Conservation (phyloP, 2,329 filamentous ascomycete genomes). For the Pseudogymnoascus sp. region DNA sequence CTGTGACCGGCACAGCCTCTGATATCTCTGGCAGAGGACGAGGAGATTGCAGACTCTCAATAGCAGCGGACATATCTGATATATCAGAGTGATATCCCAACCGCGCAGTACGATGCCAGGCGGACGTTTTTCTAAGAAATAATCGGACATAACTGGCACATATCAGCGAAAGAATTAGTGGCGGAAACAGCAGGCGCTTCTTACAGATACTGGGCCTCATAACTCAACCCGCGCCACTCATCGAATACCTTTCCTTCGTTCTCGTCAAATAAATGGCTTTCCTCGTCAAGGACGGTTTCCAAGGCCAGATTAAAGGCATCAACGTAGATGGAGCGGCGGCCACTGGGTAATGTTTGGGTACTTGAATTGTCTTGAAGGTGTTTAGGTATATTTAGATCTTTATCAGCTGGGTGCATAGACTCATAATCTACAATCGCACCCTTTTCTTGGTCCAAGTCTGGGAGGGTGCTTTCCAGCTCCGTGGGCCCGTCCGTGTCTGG, state of each 20-base stretch:
- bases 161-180: conserved; percentile 13
- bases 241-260: conserved; percentile 71
- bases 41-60: conserved; percentile 53
- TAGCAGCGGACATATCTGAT: conserved; percentile 60
- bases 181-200: conserved; percentile 26
- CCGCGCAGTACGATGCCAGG: conserved; percentile 77
- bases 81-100: conserved; percentile 81
- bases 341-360: conserved; percentile 60
- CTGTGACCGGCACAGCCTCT: conserved; percentile 16
- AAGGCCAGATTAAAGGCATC: conserved; percentile 94
- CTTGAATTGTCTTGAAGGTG: conserved; percentile 44
- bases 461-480: conserved; percentile 65
- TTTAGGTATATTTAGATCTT: conserved; percentile 33
- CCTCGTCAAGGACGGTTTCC: conserved; percentile 81
- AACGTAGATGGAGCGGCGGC: conserved; percentile 86
- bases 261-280: conserved; percentile 77
- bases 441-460: conserved; percentile 57
- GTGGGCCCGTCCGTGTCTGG: conserved; percentile 41
- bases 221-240: conserved; percentile 65
- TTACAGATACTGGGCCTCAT: conserved; percentile 87
- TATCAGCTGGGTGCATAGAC: conserved; percentile 43
- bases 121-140: conserved; percentile 83
- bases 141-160: conserved; percentile 71
- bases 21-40: conserved; percentile 45
- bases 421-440: conserved; percentile 77